A percentile compares a stretch with the other conserved stretches of the same genome.
These are phyloP conservation scores for Phytophthora lateralis DNA, from an alignment of 352 stramenopile genomes.

Conservation along the genomic window DNA sequence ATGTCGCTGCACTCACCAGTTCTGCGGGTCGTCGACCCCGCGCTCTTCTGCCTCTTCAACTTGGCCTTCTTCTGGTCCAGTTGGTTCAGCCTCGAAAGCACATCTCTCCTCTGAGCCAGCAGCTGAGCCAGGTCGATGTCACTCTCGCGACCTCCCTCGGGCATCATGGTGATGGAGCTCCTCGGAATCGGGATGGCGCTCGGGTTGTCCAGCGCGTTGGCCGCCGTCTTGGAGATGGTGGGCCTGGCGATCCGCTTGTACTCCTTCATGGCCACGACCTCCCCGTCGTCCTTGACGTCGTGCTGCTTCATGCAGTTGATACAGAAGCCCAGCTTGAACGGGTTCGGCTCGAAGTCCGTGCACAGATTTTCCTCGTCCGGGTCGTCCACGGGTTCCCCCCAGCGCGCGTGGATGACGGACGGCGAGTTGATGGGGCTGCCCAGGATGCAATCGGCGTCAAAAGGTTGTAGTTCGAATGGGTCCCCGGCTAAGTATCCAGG, in stretches of 20 bases:
- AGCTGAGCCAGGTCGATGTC: conserved; percentile 82
- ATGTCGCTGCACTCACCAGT: conserved; percentile 44
- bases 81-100: conserved; percentile 69
- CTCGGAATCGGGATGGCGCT: conserved; percentile 53
- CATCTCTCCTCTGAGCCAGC: conserved; percentile 75
- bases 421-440: conserved; percentile 76
- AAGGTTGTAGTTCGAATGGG: conserved; percentile 62
- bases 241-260: conserved; percentile 86
- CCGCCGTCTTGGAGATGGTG: conserved; percentile 71
- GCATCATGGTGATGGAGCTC: conserved; percentile 37
- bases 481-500: conserved; percentile 65
- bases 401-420: conserved; percentile 84
- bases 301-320: conserved; percentile 92
- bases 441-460: conserved; percentile 83
- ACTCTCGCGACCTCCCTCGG: conserved; percentile 60
- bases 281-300: conserved; percentile 73
- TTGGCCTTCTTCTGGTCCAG: conserved; percentile 58
- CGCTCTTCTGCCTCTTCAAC: conserved; percentile 44
- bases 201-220: conserved; percentile 82
- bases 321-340: conserved; percentile 88
- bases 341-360: conserved; percentile 80
- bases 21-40: conserved; percentile 32
- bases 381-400: conserved; percentile 83
- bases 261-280: conserved; percentile 69
- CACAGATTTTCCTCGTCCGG: conserved; percentile 84